phyloP scores from a whole-genome alignment of 1,284 basidiomycete genomes.

The Farysia itapuensis region DNA sequence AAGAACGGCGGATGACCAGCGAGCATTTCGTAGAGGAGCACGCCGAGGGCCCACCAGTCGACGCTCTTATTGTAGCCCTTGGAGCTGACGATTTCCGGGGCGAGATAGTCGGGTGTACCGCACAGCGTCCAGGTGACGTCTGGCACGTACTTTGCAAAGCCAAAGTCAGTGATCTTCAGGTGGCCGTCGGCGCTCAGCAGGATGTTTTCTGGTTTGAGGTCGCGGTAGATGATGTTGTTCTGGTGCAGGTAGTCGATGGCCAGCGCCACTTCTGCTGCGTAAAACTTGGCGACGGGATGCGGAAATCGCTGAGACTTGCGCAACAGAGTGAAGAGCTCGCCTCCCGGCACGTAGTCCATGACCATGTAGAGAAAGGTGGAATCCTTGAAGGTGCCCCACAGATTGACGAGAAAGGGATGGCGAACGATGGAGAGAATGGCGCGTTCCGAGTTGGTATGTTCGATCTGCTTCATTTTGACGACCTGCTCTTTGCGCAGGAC shows the following conservation, averaged over 20 bases:
- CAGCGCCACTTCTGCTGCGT: slow-evolving; percentile 93
- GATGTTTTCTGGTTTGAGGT: slow-evolving; percentile 97
- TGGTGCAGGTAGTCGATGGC: slow-evolving; percentile 90
- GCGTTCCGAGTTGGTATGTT: slow-evolving; percentile 95
- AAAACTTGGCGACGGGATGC: slow-evolving; percentile 98
- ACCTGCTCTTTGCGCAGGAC: slow-evolving; percentile 71
- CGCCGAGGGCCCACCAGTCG: slow-evolving; percentile 97
- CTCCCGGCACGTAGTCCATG: slow-evolving; percentile 98
- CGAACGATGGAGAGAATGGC: slow-evolving; percentile 84
- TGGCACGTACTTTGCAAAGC: slow-evolving; percentile 88
- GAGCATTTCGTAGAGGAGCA: slow-evolving; percentile 72
- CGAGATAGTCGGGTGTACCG: slow-evolving; percentile 78
- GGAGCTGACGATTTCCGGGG: slow-evolving; percentile 69
- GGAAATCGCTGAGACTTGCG: slow-evolving; percentile 77
- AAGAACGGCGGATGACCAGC: slow-evolving; percentile 58
- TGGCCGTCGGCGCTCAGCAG: slow-evolving; percentile 90
- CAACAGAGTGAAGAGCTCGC: slow-evolving; percentile 77
- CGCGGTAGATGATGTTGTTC: slow-evolving; percentile 91
- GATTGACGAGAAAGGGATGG: slow-evolving; percentile 94
- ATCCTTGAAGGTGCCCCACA: slow-evolving; percentile 98
- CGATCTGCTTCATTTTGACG: slow-evolving; percentile 92
- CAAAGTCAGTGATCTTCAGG: slow-evolving; percentile 97
- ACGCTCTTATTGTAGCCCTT: slow-evolving; percentile 96
- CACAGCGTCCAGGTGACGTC: slow-evolving; percentile 96
- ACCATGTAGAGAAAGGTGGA: slow-evolving; percentile 95